These are phyloP conservation scores for Dipteronia dyeriana DNA, from an alignment of 345 rosid genomes.

Conservation along the genomic window DNA sequence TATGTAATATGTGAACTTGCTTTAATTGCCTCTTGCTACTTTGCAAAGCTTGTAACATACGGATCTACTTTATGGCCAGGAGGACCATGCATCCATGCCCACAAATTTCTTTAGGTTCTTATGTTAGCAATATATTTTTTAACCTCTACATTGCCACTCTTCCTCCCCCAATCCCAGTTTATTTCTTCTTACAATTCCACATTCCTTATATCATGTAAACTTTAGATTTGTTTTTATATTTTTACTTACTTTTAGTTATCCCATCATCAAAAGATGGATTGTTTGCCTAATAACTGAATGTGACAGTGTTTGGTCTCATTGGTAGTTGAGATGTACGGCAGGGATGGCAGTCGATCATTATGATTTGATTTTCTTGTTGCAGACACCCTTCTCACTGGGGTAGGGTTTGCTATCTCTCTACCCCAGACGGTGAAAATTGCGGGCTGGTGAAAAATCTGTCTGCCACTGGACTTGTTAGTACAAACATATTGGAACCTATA, in stretches of 20 bases:
- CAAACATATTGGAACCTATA: constrained; percentile 49
- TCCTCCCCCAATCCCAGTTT: too few species aligned
- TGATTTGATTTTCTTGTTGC: constrained; percentile 31
- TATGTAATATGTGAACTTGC: neutral
- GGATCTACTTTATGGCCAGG: neutral
- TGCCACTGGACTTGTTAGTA: constrained; percentile 77
- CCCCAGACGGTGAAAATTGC: constrained; percentile 97
- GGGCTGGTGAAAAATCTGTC: constrained; percentile 94
- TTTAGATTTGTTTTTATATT: neutral
- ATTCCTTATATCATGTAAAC: neutral
- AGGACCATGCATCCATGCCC: neutral
- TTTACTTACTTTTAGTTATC: neutral
- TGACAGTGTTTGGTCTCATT: neutral
- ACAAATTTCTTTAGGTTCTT: neutral
- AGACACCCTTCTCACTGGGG: constrained; percentile 99
- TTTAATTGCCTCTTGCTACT: neutral
- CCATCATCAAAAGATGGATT: neutral
- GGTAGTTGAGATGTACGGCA: neutral
- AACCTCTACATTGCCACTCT: too few species aligned
- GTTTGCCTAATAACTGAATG: neutral
- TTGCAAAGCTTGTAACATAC: neutral
- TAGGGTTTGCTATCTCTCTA: constrained; percentile 86
- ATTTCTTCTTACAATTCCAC: too few species aligned
- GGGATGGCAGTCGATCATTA: neutral
- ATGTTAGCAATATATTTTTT: neutral